Evolutionary conservation across 257 asterid species (phyloP), one percentile per base, ranked within the genome.

Genomic region (Capsicum rhomboideum): DNA sequence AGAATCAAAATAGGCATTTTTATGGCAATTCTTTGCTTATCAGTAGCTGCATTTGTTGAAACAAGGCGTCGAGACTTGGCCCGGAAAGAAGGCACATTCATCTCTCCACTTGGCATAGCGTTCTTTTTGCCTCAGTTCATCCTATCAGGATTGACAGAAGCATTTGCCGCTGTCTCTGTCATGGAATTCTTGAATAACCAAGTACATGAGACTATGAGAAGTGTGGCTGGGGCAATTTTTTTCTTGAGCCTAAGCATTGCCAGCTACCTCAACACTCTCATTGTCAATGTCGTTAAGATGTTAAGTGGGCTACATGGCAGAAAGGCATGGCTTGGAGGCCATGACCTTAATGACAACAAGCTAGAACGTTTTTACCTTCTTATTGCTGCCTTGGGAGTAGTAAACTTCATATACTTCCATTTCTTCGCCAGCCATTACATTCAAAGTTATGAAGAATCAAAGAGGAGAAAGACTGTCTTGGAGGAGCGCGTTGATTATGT

Each of bases 91-190:
- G 87, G 87, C 46, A 52, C 93, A n/a, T 87, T 86, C 52, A 78
- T 40, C 20, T 92, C 98, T 6, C 91, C 95, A 5, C 91, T 95
- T 0, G 90, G 91, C 42, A 87, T 95, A 0, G 53, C 71, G 5
- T 84, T 59, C 20, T 89, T 95, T 1, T 10, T 93, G 68, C 98
- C 98, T 26, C 98, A 95, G 53, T 93, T 91, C 26, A 49, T 80
- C 20, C 91, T 94, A 1, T 87, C 98, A 0, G 98, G 98, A 2
- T 58, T 94, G 40, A 88, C 97, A 0, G 98, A 94, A 80, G 98
- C 98, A 2, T 89, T 90, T 71, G 92, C 94, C 0, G 94, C 92
- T 0, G 91, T 94, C 10, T 91, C 93, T 0, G 69, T 94, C 13
- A 94, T 94, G 95, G 97, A 94, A 68, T 94, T 88, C 80, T 90